Percentiles rank a stretch among this genome's conserved stretches.
phyloP scores from a whole-genome alignment of 805 yeast genomes.

The Jamesozyma piceae region DNA sequence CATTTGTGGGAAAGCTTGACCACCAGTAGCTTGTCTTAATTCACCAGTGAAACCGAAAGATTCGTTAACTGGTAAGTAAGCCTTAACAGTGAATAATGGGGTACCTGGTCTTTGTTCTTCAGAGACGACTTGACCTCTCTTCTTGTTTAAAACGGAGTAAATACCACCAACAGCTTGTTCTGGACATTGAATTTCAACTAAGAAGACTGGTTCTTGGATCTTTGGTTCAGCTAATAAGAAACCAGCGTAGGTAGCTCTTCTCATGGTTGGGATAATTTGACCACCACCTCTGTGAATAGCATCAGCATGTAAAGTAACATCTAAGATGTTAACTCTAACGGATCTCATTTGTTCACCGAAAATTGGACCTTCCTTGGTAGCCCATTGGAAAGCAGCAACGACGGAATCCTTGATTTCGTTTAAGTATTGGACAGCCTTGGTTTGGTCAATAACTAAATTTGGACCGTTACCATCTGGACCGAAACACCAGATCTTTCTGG shows the following conservation, averaged over 20 bases:
- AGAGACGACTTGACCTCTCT: constrained; percentile 98
- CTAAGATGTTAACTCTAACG: constrained; percentile 94
- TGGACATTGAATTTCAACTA: constrained; percentile 99
- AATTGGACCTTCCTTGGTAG: constrained; percentile 98
- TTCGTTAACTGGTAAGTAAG: constrained; percentile 99
- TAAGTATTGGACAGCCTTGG: constrained; percentile 99
- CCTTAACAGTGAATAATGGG: constrained; percentile 98
- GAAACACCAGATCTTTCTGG: constrained; percentile 99
- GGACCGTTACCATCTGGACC: constrained; percentile 99
- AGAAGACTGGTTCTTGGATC: constrained; percentile 98
- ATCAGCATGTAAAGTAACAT: constrained; percentile 99
- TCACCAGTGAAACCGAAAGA: constrained; percentile 99
- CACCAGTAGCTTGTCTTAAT: constrained; percentile 99
- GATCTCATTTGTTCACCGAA: constrained; percentile 95
- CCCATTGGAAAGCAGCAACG: constrained; percentile 99
- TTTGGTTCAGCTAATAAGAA: constrained; percentile 97
- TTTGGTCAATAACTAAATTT: constrained; percentile 97
- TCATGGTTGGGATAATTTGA: constrained; percentile 99
- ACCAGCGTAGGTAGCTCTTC: constrained; percentile 98
- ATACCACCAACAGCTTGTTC: constrained; percentile 99
- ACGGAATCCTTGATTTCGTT: constrained; percentile 98
- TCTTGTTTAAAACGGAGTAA: constrained; percentile 97
- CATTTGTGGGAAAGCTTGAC: constrained; percentile 99
- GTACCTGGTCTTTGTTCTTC: constrained; percentile 99
- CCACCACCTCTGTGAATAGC: constrained; percentile 99